Evolutionary conservation across 2,329 filamentous ascomycete species (phyloP).

Genomic region (Xylogone sp.): DNA sequence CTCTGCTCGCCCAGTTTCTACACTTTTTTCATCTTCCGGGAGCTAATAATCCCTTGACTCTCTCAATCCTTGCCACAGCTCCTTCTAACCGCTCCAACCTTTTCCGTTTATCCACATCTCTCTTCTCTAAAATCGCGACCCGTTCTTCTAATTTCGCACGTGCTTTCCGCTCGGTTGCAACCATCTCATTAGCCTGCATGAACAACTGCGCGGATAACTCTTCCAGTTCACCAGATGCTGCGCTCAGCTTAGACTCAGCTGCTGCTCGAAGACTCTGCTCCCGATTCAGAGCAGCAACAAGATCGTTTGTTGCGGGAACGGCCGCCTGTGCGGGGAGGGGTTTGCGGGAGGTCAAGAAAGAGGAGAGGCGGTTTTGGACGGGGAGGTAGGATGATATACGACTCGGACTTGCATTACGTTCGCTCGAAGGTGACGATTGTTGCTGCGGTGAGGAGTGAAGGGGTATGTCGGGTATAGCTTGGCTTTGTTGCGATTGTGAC

Average conservation of each 20-base stretch:
- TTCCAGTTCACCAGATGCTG: slow-evolving; percentile 70
- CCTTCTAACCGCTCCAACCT: slow-evolving; percentile 68
- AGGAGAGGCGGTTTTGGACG: slow-evolving; percentile 31
- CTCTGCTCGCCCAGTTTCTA: too few species aligned
- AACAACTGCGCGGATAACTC: slow-evolving; percentile 74
- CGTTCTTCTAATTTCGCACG: slow-evolving; percentile 68
- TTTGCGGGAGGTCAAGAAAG: slow-evolving; percentile 47
- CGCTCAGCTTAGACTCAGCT: slow-evolving; percentile 64
- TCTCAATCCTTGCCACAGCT: slow-evolving; percentile 67
- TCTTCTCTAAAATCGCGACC: slow-evolving; percentile 62
- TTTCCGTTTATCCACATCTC: slow-evolving; percentile 66
- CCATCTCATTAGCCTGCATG: slow-evolving; percentile 85
- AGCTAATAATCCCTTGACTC: slow-evolving; percentile 58
- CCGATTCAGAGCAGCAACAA: slow-evolving; percentile 60
- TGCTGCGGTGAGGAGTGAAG: slow-evolving; percentile 25
- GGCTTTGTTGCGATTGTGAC: too few species aligned
- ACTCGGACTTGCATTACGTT: slow-evolving; percentile 12
- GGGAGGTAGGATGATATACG: slow-evolving; percentile 22
- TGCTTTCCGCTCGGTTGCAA: slow-evolving; percentile 69
- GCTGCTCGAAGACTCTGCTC: slow-evolving; percentile 65
- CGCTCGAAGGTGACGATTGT: slow-evolving; percentile 14
- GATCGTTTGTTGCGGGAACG: slow-evolving; percentile 34
- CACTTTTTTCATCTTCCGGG: slow-evolving; percentile 17
- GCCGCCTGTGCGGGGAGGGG: slow-evolving; percentile 23
- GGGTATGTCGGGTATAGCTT: slow-evolving; percentile 35